A percentile compares a stretch with the other conserved stretches of the same genome.
phyloP scores from a whole-genome alignment of 2,329 filamentous ascomycete species.

The Falciphora oryzae region DNA sequence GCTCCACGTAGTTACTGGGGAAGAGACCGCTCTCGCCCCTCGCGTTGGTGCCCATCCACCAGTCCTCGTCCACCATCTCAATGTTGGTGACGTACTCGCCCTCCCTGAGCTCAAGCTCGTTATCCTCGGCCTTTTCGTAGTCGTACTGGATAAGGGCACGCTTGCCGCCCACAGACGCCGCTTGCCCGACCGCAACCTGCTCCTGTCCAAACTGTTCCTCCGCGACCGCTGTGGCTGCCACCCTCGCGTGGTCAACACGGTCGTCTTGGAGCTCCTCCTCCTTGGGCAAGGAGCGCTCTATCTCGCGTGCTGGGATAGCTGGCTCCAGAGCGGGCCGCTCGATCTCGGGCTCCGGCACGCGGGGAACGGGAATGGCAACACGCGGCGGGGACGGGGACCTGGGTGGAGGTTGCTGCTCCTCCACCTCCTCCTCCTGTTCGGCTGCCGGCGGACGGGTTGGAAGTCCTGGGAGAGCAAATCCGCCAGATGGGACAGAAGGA shows the following conservation, averaged over 20 bases:
- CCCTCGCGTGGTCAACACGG: slow-evolving; percentile 51
- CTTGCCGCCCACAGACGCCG: slow-evolving; percentile 42
- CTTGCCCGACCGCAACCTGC: slow-evolving; percentile 27
- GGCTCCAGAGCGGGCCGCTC: slow-evolving; percentile 51
- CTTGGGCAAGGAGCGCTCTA: slow-evolving; percentile 55
- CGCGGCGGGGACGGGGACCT: slow-evolving; percentile 70
- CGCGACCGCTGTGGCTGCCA: slow-evolving; percentile 50
- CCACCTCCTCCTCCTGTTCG: slow-evolving; percentile 51
- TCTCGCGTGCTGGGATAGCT: slow-evolving; percentile 40
- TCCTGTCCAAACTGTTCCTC: slow-evolving; percentile 37
- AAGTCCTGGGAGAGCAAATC: slow-evolving; percentile 73
- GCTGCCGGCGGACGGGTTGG: slow-evolving; percentile 53
- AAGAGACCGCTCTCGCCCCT: slow-evolving; percentile 84
- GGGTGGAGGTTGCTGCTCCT: slow-evolving; percentile 33
- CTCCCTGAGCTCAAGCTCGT: slow-evolving; percentile 87
- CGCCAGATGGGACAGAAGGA: slow-evolving; percentile 66
- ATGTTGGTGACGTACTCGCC: slow-evolving; percentile 87
- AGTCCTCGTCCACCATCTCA: slow-evolving; percentile 96
- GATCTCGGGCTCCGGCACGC: slow-evolving; percentile 48
- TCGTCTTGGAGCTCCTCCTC: slow-evolving; percentile 63
- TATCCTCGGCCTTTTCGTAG: slow-evolving; percentile 96
- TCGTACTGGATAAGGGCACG: slow-evolving; percentile 84
- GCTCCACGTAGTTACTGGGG: slow-evolving; percentile 94
- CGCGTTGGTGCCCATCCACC: slow-evolving; percentile 94
- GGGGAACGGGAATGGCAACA: slow-evolving; percentile 78